Conservation (phyloP, 2,329 filamentous ascomycete genomes). For the Cladosporium oxysporum region DNA sequence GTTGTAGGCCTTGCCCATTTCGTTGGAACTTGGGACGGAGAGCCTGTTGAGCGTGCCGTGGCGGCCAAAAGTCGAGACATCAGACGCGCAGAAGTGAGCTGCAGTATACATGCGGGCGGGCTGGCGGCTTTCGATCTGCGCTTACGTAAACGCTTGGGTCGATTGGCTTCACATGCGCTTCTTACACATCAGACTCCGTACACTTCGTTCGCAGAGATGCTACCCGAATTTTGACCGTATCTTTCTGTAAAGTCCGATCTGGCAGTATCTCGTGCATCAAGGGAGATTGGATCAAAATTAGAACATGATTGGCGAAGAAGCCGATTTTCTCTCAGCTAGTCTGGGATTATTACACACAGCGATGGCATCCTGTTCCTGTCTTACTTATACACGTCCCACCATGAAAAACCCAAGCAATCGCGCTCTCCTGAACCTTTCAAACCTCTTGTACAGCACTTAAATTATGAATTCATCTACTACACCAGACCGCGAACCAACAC, state of each 20-base stretch:
- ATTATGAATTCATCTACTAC: not conserved
- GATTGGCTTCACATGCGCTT: not conserved
- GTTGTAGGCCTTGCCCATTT: conserved; percentile 31
- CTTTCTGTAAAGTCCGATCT: not conserved
- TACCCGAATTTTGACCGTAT: not conserved
- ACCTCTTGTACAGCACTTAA: not conserved
- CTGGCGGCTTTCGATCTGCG: too few relatives aligned
- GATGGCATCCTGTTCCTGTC: not conserved
- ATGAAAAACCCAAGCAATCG: not conserved
- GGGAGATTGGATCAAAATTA: not conserved
- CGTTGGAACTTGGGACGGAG: not conserved
- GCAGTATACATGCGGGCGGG: too few relatives aligned
- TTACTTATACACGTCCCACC: not conserved
- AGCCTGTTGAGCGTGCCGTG: too few relatives aligned
- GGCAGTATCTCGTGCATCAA: not conserved
- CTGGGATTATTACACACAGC: not conserved
- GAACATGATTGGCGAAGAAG: not conserved
- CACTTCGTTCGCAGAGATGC: not conserved
- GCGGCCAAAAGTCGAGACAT: not conserved
- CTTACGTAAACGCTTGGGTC: not conserved
- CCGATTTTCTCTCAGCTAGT: not conserved
- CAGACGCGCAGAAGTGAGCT: not conserved
- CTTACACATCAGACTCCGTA: not conserved
- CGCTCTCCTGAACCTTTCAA: not conserved
- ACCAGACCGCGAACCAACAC: not conserved